Evolutionary conservation across 768 basidiomycete species (phyloP), one percentile per base, ranked within the genome.

Genomic region (Mycena chlorophos): DNA sequence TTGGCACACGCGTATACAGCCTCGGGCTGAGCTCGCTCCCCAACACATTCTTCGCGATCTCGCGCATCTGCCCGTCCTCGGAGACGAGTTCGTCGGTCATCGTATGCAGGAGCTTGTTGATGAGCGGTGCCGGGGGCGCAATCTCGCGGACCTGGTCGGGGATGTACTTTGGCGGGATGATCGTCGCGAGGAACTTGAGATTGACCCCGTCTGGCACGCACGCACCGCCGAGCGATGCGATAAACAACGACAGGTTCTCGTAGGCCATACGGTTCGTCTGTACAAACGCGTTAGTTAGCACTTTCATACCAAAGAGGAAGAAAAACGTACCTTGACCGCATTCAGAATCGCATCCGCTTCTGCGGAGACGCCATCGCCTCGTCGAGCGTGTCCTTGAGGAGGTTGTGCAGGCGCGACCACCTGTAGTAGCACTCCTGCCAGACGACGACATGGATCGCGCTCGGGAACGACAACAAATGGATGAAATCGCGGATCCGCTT

Each of bases 361-460:
- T 64, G 59, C 62, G 66, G 52, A 57, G 53, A 17, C 55, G 69
- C 48, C 38, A 65, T 58, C n/a, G n/a, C n/a, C n/a, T n/a, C n/a
- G 66, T 40, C 64, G 58, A 72, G 51, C 5, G 63, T 58, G 16
- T 75, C 79, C 58, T 79, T 76, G 42, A 87, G 73, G 47, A 78
- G 72, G 64, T 89, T 88, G 16, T 82, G 81, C 40, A 92, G 69
- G 4, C 75, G 70, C 25, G 78, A 76, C 89, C 90, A 93, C 46
- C 89, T 76, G 74, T 80, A 86, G 67, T 87, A 92, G 57, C 84
- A 87, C 64, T 94, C 91, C 59, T 87, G 78, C 91, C 91, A 94
- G 2, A 90, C 86, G 0, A 87, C 88, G 22, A 88, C 74, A 50
- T 91, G 83, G n/a, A 83, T 79, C 1, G 84, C 80, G 27, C 81